Evolutionary conservation across 257 asterid genomes (phyloP).

Genomic region (Solanum virginianum): DNA sequence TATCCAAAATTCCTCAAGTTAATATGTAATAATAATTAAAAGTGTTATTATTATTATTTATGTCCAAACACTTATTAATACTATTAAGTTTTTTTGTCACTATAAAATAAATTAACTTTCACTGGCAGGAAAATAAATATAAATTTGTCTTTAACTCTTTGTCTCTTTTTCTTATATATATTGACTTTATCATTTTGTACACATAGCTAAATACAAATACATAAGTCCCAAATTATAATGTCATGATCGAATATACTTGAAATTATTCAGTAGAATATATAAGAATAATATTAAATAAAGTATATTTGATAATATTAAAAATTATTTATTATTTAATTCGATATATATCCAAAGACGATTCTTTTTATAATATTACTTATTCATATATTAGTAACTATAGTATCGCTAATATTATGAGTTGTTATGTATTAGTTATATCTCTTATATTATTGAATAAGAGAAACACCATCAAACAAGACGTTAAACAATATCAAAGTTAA

Average conservation of each 20-base stretch:
- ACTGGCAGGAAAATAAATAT: neutral
- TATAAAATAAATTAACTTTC: neutral
- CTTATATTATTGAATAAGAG: no score
- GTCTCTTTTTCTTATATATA: neutral
- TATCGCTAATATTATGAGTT: no score
- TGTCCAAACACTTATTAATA: neutral
- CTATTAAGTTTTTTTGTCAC: neutral
- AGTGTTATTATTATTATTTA: no score
- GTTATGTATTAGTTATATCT: no score
- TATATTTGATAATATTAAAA: neutral
- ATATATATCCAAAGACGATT: neutral
- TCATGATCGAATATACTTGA: neutral
- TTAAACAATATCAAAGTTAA: neutral
- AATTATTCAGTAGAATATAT: neutral
- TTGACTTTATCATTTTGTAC: neutral
- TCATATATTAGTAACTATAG: no score
- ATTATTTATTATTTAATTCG: neutral
- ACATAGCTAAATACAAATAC: neutral
- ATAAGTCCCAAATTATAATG: neutral
- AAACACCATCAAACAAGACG: neutral
- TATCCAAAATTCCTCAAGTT: no score
- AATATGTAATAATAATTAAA: no score
- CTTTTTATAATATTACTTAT: no score
- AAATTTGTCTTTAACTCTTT: neutral
- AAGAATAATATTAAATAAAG: neutral